Conservation (phyloP, 306 rosid species). For the Dryas octopetala region DNA sequence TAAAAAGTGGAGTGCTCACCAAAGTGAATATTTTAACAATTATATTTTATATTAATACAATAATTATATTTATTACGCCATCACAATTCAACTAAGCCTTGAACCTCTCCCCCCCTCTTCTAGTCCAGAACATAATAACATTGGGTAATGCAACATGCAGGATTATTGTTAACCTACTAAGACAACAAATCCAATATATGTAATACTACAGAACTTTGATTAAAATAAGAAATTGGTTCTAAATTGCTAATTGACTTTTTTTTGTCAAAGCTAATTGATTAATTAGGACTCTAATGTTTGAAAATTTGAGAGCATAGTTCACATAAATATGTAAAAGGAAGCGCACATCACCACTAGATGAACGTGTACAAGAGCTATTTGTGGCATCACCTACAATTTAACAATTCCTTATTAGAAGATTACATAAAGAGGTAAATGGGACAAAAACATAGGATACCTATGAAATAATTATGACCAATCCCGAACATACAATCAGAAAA, state of each 20-base stretch:
- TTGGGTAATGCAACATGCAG: too few species aligned
- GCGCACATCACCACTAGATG: constrained; percentile 2
- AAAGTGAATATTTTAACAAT: too few species aligned
- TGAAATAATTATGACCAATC: background rate
- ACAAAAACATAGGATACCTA: background rate
- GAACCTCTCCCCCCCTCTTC: too few species aligned
- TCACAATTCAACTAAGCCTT: too few species aligned
- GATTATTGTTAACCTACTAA: background rate
- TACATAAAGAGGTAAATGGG: background rate
- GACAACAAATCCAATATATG: background rate
- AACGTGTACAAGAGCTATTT: constrained; percentile 11
- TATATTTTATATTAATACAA: too few species aligned
- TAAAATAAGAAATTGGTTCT: background rate
- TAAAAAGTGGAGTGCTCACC: too few species aligned
- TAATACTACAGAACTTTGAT: background rate
- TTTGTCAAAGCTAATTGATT: background rate
- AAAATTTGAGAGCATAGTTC: background rate
- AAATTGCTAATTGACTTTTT: background rate
- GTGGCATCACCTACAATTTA: constrained; percentile 20
- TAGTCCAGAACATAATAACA: too few species aligned
- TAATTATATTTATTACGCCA: too few species aligned
- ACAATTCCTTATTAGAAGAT: constrained; percentile 15
- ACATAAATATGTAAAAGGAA: constrained; percentile 6
- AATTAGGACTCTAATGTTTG: background rate
- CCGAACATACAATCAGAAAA: background rate